Base-by-base conservation (phyloP, 2,329 filamentous ascomycete genomes). In the Colletotrichum neosansevieriae region DNA sequence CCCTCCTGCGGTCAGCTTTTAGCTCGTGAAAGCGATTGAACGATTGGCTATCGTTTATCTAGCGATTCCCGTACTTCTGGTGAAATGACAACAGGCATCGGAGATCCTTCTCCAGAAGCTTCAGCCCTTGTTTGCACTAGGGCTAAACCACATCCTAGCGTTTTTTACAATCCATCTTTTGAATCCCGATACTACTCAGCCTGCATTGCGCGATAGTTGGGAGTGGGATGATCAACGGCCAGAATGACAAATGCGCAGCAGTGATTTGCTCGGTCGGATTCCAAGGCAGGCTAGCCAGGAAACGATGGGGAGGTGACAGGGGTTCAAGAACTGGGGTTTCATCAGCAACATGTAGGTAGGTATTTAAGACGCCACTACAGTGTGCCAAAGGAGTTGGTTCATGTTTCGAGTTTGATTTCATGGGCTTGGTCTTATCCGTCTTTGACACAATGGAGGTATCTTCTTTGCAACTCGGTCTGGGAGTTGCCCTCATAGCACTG, bases 221-320 rank as follows among this genome's bases (percentile, higher is more conserved):
- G 13, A 24, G n/a, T 24, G 3, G 58, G 3, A 29, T 29, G 34
- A 60, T 42, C 45, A 17, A 44, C 38, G 32, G 44, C 19, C 21
- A 11, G 45, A 19, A 21, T 51, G 38, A 42, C 19, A 60, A 60
- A 60, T 19, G 15, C 3, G 1, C 17, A 2, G 36, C 34, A 11
- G 17, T 40, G 58, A 60, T 60, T 60, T 47, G 58, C 29, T 13
- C 58, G 38, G 45, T 36, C 49, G 49, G 29, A 51, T 32, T 51
- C 0, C 4, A 19, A 32, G 11, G 19, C 13, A 56, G 36, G 10
- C 53, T 56, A 15, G 34, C 34, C 6, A 32, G 17, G 45, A 29
- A n/a, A 10, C 24, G 1, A 17, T 15, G 9, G 12, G 45, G 50
- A 19, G 58, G 44, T 47, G n/a, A 12, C 45, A 60, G 19, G 45